phyloP scores from a whole-genome alignment of 441 rosid species.

The Pelargonium fulgidum region DNA sequence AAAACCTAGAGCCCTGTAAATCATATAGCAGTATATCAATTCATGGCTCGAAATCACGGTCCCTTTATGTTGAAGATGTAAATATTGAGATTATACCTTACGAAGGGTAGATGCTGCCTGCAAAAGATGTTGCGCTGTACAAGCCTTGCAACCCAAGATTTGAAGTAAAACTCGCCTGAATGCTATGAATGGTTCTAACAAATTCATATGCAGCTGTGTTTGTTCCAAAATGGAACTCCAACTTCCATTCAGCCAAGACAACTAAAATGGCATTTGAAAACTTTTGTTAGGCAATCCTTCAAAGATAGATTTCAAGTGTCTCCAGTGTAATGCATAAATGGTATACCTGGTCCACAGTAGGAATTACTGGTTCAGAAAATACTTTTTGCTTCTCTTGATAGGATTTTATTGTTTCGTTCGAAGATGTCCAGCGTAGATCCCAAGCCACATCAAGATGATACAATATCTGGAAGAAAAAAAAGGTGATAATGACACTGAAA shows the following conservation, averaged over 20 bases:
- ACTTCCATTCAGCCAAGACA: slow-evolving; percentile 65
- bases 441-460: slow-evolving; percentile 87
- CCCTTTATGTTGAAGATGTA: slow-evolving; percentile 17
- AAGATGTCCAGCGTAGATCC: slow-evolving; percentile 74
- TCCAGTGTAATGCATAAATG: background rate
- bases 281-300: slow-evolving; percentile 15
- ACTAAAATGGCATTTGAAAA: slow-evolving; percentile 37
- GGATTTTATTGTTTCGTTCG: slow-evolving; percentile 32
- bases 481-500: background rate
- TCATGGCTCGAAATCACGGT: slow-evolving; percentile 10
- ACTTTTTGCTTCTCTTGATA: slow-evolving; percentile 37
- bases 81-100: slow-evolving; percentile 45
- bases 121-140: slow-evolving; percentile 68
- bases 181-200: slow-evolving; percentile 90
- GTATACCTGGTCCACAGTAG: slow-evolving; percentile 59
- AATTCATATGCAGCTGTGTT: slow-evolving; percentile 83
- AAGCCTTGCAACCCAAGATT: slow-evolving; percentile 61
- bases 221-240: slow-evolving; percentile 68
- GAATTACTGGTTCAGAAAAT: slow-evolving; percentile 50
- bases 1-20: slow-evolving; percentile 74
- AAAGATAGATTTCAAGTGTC: background rate
- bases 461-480: slow-evolving; percentile 55
- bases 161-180: slow-evolving; percentile 85
- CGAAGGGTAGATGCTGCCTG: slow-evolving; percentile 89
- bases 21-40: slow-evolving; percentile 23